Base-by-base conservation (phyloP, 768 basidiomycete genomes). In the Cantharellus cinnabarinus region DNA sequence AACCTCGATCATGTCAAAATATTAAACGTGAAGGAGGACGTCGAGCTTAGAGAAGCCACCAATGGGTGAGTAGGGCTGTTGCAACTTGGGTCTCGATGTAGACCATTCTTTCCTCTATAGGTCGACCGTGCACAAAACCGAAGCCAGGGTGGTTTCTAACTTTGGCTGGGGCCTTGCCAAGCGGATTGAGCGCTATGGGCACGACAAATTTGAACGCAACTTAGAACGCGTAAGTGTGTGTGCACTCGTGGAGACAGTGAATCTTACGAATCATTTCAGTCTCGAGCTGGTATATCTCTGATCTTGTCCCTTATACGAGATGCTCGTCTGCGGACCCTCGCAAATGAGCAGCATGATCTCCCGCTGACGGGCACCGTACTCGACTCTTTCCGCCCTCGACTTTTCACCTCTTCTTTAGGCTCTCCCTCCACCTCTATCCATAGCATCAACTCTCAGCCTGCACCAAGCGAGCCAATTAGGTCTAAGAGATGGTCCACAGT, bases 1-100 rank as follows among this genome's bases (percentile, higher is more conserved):
- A 98, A 98, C 69, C 74, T 98, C 59, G 90, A 94, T 69, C 87
- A 93, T 70, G 83, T 89, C 67, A 94, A 91, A 72, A 78, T 94
- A 57, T 84, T 98, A 87, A 82, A 88, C 66, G 83, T 94, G 41
- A 81, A 89, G 63, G 93, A 98, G 70, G 79, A 78, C 3, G 82
- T 86, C 29, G 73, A 77, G 57, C 78, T 94, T 64, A 74, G 75
- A 42, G 85, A 85, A 63, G 75, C 77, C 40, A 70, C 74, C 1
- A 80, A 84, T 63, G 83, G 85, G 89, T 89, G 61, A 55, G 78
- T 70, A 40, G 55, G n/a, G n/a, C 56, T 59, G 42, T 20, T 35
- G 50, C 7, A 15, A 56, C 51, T 53, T 55, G 41, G 57, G 29
- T 55, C 2, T 38, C 42, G n/a, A 42, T 51, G 4, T 41, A 48